Base-by-base conservation (phyloP, 345 rosid species). In the Kandelia obovata region DNA sequence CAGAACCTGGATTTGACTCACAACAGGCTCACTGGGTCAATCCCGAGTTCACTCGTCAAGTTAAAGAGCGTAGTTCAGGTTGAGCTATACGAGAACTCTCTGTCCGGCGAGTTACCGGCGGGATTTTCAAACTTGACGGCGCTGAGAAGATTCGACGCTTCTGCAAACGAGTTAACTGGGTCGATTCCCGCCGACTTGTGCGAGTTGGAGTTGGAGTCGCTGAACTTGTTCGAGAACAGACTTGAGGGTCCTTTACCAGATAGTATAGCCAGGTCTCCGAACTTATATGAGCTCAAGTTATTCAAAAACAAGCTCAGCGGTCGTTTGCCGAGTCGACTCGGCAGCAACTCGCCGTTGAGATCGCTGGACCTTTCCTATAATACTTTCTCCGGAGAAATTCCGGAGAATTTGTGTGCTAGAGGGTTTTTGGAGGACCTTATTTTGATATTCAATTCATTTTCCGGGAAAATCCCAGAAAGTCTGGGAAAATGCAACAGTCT, bases 301-400 rank as follows among this genome's bases (percentile, higher is more conserved):
- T 95, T 89, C 80, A 87, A 83, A 66, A 95, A 95, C 77, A 81
- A 21, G 68, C 87, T 95, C 69, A 84, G 77, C 5, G 97, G 96
- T 1, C 2, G 28, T 23, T 17, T 95, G 58, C 99, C 99, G 60
- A 78, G 75, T 32, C 78, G 79, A 66, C 89, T 95, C 21, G 97
- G 96, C 17, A 71, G 56, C 26, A 83, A 86, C 80, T 90, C 93
- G 6, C 81, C 83, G 53, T 75, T 92, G 37, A 66, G 10, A 66
- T 9, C 11, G 8, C 49, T 95, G 16, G 97, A 95, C 69, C 39
- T 95, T 3, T 89, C 99, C 8, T 82, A 81, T 66, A 90, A 89
- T 63, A 73, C 61, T 11, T 88, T 92, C 71, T 75, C 88, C 43
- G 96, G 93, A 5, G 79, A 79, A 70, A 79, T 95, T 25, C 93